A percentile compares a stretch with the other conserved stretches of the same genome.
These are phyloP conservation scores for Streptanthus diversifolius DNA, from an alignment of 345 rosid species.

Conservation along the genomic window DNA sequence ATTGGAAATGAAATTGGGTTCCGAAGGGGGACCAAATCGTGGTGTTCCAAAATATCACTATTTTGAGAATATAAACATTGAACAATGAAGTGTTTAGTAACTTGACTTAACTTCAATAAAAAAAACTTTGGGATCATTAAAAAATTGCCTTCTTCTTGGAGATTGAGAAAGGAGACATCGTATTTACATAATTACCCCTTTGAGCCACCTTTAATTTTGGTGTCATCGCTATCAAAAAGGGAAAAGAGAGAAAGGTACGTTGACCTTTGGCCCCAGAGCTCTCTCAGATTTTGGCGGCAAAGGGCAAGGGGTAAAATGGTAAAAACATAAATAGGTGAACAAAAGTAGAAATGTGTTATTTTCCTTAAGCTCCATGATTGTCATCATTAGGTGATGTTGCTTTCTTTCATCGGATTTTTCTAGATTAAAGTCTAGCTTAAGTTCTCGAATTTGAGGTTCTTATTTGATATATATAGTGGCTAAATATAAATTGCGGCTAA, in stretches of 20 bases:
- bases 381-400: constrained; percentile 32
- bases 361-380: constrained; percentile 31
- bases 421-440: not conserved
- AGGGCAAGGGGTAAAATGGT: constrained; percentile 9
- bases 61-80: constrained; percentile 29
- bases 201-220: constrained; percentile 14
- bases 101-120: constrained; percentile 18
- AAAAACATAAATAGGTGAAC: constrained; percentile 10
- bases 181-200: not conserved
- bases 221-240: constrained; percentile 23
- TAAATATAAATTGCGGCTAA: not conserved
- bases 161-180: not conserved
- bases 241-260: constrained; percentile 23
- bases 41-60: constrained; percentile 26
- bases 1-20: constrained; percentile 22
- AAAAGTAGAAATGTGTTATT: constrained; percentile 34
- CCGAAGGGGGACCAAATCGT: constrained; percentile 31
- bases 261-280: constrained; percentile 26
- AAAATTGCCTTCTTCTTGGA: constrained; percentile 1
- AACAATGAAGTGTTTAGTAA: constrained; percentile 30
- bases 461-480: not conserved
- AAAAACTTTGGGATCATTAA: constrained; percentile 30
- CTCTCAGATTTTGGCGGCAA: constrained; percentile 27
- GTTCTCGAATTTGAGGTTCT: not conserved
- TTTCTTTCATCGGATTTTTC: not conserved